Conservation (phyloP, 768 basidiomycete species). For the Suillus sp. region DNA sequence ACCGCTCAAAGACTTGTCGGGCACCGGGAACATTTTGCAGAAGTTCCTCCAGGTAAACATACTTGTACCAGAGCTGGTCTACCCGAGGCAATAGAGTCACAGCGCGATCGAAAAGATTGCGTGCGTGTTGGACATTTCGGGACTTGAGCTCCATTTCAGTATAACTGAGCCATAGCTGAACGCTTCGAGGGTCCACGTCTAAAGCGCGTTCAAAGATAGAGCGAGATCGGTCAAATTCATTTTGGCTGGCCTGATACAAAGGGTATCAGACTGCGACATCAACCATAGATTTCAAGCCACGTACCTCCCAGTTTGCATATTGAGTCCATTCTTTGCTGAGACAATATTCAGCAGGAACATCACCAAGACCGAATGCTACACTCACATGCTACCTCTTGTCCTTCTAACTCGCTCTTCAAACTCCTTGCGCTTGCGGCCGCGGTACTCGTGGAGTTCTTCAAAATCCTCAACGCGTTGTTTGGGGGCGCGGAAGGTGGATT, state of each 20-base stretch:
- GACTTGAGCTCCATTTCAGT: constrained; percentile 98
- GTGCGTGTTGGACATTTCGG: constrained; percentile 94
- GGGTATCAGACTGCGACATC: constrained; percentile 16
- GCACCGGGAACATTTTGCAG: constrained; percentile 95
- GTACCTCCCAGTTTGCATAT: constrained; percentile 84
- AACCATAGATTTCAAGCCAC: constrained; percentile 15
- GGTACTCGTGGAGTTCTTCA: constrained; percentile 88
- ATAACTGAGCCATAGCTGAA: constrained; percentile 93
- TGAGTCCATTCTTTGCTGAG: constrained; percentile 83
- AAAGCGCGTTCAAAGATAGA: constrained; percentile 97
- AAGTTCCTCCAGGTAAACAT: constrained; percentile 97
- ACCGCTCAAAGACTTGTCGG: constrained; percentile 96
- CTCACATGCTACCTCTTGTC: constrained; percentile 79
- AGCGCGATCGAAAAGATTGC: constrained; percentile 96
- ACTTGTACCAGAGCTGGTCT: constrained; percentile 99
- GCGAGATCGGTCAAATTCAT: constrained; percentile 91
- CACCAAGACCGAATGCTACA: constrained; percentile 13
- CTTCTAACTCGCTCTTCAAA: constrained; percentile 88
- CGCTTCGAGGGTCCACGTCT: constrained; percentile 89
- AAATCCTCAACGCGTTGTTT: constrained; percentile 96
- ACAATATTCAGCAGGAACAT: constrained; percentile 9
- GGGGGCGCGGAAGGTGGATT: constrained; percentile 87
- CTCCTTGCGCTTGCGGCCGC: constrained; percentile 89
- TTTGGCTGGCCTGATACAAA: constrained; percentile 77
- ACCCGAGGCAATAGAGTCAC: constrained; percentile 95